Evolutionary conservation across 768 basidiomycete species (phyloP).

Genomic region (Boletales sp.): DNA sequence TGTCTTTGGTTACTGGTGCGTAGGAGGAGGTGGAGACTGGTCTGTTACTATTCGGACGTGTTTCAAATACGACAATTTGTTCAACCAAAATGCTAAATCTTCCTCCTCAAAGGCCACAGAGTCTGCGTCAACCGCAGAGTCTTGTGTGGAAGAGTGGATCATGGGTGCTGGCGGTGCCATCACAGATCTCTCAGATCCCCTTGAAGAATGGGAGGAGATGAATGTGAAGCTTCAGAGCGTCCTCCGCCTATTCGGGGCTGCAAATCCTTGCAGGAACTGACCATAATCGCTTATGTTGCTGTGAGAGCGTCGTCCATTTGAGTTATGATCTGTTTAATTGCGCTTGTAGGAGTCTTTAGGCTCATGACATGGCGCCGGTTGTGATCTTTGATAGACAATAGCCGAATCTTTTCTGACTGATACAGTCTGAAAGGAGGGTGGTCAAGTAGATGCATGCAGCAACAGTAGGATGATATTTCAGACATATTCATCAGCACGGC

Average conservation of each 20-base stretch:
- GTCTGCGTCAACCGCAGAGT: slow-evolving; percentile 9
- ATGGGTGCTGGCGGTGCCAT: slow-evolving; percentile 97
- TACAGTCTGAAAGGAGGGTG: no score
- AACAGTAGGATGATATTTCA: no score
- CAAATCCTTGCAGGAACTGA: slow-evolving; percentile 22
- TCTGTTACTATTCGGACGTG: slow-evolving; percentile 93
- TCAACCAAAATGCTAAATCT: slow-evolving; percentile 1
- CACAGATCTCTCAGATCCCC: slow-evolving; percentile 83
- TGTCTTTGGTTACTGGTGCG: slow-evolving; percentile 89
- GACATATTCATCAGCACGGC: no score
- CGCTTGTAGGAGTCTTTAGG: no score
- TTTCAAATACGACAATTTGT: slow-evolving; percentile 60
- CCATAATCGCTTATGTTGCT: no score
- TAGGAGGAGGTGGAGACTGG: slow-evolving; percentile 88
- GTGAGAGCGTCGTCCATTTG: no score
- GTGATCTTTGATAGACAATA: no score
- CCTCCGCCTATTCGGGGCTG: slow-evolving; percentile 55
- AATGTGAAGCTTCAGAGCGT: slow-evolving; percentile 80
- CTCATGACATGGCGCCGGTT: no score
- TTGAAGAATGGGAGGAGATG: slow-evolving; percentile 95
- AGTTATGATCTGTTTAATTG: no score
- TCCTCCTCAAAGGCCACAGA: slow-evolving; percentile 7
- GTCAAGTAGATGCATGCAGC: no score
- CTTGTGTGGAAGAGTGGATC: slow-evolving; percentile 54
- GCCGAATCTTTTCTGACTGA: no score